A percentile compares a stretch with the other conserved stretches of the same genome.
These are phyloP conservation scores for Eleusine indica DNA, from an alignment of 176 grass and related monocot species.

Conservation along the genomic window DNA sequence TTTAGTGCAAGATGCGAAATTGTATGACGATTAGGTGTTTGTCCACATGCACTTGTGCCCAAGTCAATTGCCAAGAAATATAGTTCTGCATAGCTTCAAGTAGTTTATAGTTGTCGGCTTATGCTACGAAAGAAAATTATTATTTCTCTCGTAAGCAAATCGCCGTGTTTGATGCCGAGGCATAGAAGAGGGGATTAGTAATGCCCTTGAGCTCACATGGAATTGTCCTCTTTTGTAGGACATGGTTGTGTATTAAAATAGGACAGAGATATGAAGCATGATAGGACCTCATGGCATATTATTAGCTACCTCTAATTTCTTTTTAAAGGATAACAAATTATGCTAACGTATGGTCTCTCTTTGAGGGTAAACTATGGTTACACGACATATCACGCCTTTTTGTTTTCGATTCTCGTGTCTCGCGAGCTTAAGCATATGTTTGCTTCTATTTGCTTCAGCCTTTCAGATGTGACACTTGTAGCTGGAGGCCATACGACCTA, in stretches of 20 bases:
- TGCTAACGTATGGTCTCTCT: background rate
- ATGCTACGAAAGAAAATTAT: conserved; percentile 13
- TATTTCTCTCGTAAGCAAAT: conserved; percentile 39
- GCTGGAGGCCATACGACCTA: background rate
- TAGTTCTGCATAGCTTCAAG: conserved; percentile 14
- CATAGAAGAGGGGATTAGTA: conserved; percentile 36
- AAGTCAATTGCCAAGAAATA: conserved; percentile 50
- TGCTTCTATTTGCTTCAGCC: background rate
- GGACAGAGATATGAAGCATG: conserved; percentile 38
- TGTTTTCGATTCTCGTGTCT: conserved; percentile 24
- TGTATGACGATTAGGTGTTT: conserved; percentile 51
- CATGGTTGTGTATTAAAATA: conserved; percentile 35
- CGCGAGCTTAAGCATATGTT: background rate
- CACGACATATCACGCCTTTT: conserved; percentile 25
- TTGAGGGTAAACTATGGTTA: conserved; percentile 15
- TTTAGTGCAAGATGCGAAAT: conserved; percentile 43
- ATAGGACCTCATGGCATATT: conserved; percentile 26
- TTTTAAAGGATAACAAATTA: conserved; percentile 24
- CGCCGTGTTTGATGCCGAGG: conserved; percentile 44
- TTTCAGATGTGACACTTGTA: conserved; percentile 15
- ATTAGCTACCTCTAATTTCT: conserved; percentile 12
- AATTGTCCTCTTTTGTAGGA: conserved; percentile 34
- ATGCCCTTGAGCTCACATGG: conserved; percentile 51
- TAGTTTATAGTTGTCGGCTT: conserved; percentile 48
- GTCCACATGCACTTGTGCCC: conserved; percentile 54